Conservation (phyloP, 805 yeast genomes). For the Suhomyces faveliae region DNA sequence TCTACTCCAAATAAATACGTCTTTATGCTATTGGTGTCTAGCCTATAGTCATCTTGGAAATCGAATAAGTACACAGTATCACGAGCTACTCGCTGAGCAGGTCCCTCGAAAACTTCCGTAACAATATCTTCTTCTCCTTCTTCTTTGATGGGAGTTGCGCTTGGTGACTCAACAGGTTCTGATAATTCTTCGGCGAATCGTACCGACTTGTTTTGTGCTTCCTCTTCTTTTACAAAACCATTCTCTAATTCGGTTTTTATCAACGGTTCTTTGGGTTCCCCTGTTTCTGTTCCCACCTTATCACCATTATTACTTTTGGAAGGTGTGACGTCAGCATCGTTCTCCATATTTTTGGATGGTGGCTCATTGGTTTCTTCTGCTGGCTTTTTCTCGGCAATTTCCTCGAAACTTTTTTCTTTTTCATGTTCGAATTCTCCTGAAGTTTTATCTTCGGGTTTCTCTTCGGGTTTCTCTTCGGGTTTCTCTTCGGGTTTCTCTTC, state of each 20-base stretch:
- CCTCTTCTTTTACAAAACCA: constrained; percentile 10
- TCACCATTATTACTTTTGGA: neutral
- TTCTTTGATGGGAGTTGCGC: neutral
- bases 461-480: neutral
- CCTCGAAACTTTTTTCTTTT: neutral
- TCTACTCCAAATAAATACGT: constrained; percentile 60
- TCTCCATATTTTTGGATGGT: neutral
- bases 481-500: neutral
- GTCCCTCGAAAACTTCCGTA: constrained; percentile 56
- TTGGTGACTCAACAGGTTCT: neutral
- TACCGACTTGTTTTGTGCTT: constrained; percentile 6
- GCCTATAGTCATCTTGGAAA: constrained; percentile 36
- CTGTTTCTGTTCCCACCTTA: neutral
- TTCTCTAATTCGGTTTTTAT: neutral
- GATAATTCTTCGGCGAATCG: constrained; percentile 5
- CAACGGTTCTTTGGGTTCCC: neutral
- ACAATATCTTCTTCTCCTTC: neutral
- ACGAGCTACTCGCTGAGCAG: constrained; percentile 57
- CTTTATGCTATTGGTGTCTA: constrained; percentile 28
- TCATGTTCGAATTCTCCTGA: neutral
- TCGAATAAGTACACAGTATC: constrained; percentile 55
- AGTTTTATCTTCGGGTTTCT: neutral
- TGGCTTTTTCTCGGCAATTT: neutral
- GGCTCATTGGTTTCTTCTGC: neutral
- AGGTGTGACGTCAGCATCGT: neutral